Percentiles rank a stretch among this genome's conserved stretches.
phyloP scores from a whole-genome alignment of 2,329 filamentous ascomycete genomes.

The Colletotrichum camelliae region DNA sequence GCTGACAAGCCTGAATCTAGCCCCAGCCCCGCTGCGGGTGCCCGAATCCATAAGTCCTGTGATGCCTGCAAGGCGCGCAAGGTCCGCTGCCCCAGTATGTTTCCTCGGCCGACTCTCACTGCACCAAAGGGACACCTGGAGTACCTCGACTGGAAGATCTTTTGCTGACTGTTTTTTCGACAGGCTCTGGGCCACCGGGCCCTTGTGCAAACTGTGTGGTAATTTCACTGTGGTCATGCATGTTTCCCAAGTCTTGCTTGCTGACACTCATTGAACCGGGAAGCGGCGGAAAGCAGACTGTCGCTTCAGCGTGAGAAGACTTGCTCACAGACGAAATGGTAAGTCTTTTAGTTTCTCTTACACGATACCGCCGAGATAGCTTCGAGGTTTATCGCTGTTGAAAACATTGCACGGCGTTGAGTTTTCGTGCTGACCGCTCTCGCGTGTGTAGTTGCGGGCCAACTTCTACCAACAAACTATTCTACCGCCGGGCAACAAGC shows the following conservation, averaged over 20 bases:
- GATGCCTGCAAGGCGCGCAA: conserved; percentile 45
- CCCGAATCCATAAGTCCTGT: conserved; percentile 35
- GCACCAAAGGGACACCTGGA: neutral
- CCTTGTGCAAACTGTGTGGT: conserved; percentile 35
- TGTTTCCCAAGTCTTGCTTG: neutral
- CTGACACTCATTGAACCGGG: conserved; percentile 5
- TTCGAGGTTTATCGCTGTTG: neutral
- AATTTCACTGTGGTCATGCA: neutral
- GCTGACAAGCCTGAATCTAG: neutral
- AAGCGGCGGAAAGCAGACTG: conserved; percentile 19
- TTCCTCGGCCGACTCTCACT: neutral
- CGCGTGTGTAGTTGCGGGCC: neutral
- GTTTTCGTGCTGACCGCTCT: rapidly evolving
- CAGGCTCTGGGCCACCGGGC: conserved; percentile 24
- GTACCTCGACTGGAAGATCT: neutral
- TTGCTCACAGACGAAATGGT: conserved; percentile 29
- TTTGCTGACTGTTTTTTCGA: neutral
- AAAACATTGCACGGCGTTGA: rapidly evolving
- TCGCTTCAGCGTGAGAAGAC: conserved; percentile 29
- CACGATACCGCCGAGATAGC: neutral
- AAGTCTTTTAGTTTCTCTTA: neutral
- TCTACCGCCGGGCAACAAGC: neutral
- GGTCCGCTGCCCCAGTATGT: conserved; percentile 42
- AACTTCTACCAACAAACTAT: conserved; percentile 18
- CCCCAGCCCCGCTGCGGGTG: neutral